Base-by-base conservation (phyloP, 2,329 filamentous ascomycete species). In the Alternaria rosae region DNA sequence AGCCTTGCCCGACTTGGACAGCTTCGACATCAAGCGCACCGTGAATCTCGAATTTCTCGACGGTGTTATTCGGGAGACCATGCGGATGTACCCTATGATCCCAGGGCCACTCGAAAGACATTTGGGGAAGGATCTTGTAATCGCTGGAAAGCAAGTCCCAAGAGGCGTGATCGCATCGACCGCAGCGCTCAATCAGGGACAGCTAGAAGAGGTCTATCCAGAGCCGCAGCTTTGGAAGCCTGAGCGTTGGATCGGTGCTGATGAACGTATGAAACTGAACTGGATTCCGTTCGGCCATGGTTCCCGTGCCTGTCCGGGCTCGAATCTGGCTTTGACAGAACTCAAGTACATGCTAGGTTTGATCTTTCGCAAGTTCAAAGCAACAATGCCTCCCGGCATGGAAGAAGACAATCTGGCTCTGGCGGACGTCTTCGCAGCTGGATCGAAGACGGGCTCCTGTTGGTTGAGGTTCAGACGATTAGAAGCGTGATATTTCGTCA, bases 71-170 rank as follows among this genome's bases (percentile, higher is more conserved):
- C 38, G 50, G 20, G 57, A 59, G 42, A 59, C 57, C n/a, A 59
- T 59, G 57, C 48, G 50, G 10, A 54, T 59, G 50, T 59, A 54
- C 20, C 57, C 57, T 6, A 59, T 54, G 50, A 59, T 59, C 9
- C 57, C 57, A 17, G 57, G 57, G 4, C 57, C 57, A 25, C 50
- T 59, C 12, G 57, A 59, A 43, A 59, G 57, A 54, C 23, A 59
- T 47, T 26, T 59, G n/a, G 57, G 57, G 13, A 59, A 59, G 21
- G 48, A 54, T 42, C 38, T 59, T 21, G 30, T 7, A 8, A 54
- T 59, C 7, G 38, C 57, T 17, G 57, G 57, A 48, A 21, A 61
- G 30, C 41, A 53, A 32, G 43, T 57, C 10, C 54, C 54, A 1
- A 57, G 48, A 23, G 54, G 54, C 8, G 43, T 57, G 28, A 41